These are phyloP conservation scores for Aspergillus brasiliensis DNA, from an alignment of 2,329 filamentous ascomycete species.

Conservation along the genomic window DNA sequence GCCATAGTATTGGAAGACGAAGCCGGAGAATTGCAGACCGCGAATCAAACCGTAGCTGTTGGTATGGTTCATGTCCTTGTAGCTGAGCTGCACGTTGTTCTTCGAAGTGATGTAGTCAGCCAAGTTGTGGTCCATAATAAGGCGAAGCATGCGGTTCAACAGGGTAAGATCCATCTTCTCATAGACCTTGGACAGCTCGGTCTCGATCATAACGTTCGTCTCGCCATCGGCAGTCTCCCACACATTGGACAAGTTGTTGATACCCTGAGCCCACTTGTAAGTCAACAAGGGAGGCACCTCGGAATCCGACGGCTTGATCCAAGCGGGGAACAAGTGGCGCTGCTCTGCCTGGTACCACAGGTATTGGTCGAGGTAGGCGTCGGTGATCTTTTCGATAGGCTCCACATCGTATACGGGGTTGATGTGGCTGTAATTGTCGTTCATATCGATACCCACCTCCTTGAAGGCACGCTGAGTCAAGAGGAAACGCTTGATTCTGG, in stretches of 20 bases:
- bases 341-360: slow-evolving; percentile 99
- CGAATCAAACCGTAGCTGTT: slow-evolving; percentile 99
- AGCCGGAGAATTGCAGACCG: slow-evolving; percentile 95
- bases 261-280: slow-evolving; percentile 99
- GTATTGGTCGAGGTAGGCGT: slow-evolving; percentile 97
- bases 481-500: slow-evolving; percentile 95
- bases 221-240: slow-evolving; percentile 94
- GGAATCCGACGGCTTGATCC: slow-evolving; percentile 98
- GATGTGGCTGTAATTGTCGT: slow-evolving; percentile 98
- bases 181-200: slow-evolving; percentile 97
- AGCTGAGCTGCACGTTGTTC: slow-evolving; percentile 98
- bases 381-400: slow-evolving; percentile 98
- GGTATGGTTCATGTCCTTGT: slow-evolving; percentile 99
- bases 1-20: slow-evolving; percentile 98
- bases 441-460: slow-evolving; percentile 99
- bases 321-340: slow-evolving; percentile 92
- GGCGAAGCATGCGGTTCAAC: slow-evolving; percentile 83
- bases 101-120: slow-evolving; percentile 99
- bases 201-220: slow-evolving; percentile 98
- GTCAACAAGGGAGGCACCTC: slow-evolving; percentile 92
- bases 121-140: slow-evolving; percentile 99
- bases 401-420: slow-evolving; percentile 99
- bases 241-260: slow-evolving; percentile 94
- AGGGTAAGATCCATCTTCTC: slow-evolving; percentile 98
- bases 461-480: slow-evolving; percentile 98